Conservation (phyloP, 148 eudicot genomes). For the Arbutus unedo region DNA sequence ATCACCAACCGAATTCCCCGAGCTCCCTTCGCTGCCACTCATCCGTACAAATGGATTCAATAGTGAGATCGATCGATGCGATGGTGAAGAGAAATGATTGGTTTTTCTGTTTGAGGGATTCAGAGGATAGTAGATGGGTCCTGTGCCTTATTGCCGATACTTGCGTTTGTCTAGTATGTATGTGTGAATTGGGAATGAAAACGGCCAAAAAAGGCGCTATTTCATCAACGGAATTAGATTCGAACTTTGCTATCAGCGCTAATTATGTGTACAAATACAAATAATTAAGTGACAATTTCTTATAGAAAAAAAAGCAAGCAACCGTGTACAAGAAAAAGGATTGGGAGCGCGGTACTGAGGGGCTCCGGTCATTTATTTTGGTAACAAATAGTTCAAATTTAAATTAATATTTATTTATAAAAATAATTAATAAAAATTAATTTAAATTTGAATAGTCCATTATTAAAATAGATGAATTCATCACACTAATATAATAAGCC, state of each 20-base stretch:
- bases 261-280: no score
- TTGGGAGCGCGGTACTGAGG: no score
- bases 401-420: no score
- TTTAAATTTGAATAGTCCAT: no score
- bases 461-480: no score
- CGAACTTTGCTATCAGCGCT: neutral
- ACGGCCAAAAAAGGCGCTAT: neutral
- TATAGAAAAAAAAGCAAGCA: no score
- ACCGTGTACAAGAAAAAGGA: no score
- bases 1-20: slow-evolving; percentile 30
- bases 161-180: neutral
- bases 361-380: no score
- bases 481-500: no score
- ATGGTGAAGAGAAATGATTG: neutral
- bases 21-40: slow-evolving; percentile 60
- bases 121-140: neutral
- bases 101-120: neutral
- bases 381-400: no score
- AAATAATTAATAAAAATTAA: no score
- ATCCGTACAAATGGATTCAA: slow-evolving; percentile 17
- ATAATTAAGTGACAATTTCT: no score
- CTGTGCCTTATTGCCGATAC: neutral
- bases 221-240: neutral
- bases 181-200: neutral
- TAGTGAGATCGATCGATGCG: neutral